These are phyloP conservation scores for Sclerotinia spermophila DNA, from an alignment of 2,329 filamentous ascomycete genomes.

Conservation along the genomic window DNA sequence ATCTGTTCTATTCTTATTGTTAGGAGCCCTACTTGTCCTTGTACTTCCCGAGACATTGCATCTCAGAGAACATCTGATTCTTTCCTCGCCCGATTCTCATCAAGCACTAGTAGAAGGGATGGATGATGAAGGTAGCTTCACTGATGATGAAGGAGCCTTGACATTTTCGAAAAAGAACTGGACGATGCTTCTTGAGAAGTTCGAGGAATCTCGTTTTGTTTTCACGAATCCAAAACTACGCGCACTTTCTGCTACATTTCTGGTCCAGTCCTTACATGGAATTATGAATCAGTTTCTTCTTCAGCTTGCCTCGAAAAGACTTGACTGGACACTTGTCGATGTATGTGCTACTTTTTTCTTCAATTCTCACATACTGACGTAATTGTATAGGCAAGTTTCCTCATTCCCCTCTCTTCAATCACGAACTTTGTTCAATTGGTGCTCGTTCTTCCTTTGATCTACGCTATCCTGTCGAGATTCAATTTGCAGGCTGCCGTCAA, in stretches of 20 bases:
- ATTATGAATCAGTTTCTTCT: conserved; percentile 40
- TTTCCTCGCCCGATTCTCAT: neutral
- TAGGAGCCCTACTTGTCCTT: conserved; percentile 20
- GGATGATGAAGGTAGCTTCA: neutral
- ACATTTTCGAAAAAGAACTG: neutral
- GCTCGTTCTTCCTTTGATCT: conserved; percentile 22
- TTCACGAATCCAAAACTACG: conserved; percentile 24
- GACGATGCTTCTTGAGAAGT: neutral
- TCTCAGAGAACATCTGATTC: neutral
- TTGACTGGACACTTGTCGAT: conserved; percentile 46
- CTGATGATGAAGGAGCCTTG: neutral
- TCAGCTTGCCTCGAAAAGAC: conserved; percentile 47
- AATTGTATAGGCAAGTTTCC: conserved; percentile 21
- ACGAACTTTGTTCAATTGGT: conserved; percentile 23
- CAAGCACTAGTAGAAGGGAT: neutral
- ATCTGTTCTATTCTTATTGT: conserved; percentile 13
- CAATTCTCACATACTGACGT: conserved; percentile 9
- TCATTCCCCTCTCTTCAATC: conserved; percentile 23
- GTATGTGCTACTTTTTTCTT: conserved; percentile 27
- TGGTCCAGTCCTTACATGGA: conserved; percentile 15
- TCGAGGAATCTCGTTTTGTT: conserved; percentile 26
- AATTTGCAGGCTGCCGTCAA: conserved; percentile 14
- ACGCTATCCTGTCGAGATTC: conserved; percentile 16
- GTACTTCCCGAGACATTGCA: conserved; percentile 29
- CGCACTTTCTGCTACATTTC: conserved; percentile 17